Evolutionary conservation across 108 stramenopile species (phyloP), one percentile per base, ranked within the genome.

Genomic region (Skeletonema grethae): DNA sequence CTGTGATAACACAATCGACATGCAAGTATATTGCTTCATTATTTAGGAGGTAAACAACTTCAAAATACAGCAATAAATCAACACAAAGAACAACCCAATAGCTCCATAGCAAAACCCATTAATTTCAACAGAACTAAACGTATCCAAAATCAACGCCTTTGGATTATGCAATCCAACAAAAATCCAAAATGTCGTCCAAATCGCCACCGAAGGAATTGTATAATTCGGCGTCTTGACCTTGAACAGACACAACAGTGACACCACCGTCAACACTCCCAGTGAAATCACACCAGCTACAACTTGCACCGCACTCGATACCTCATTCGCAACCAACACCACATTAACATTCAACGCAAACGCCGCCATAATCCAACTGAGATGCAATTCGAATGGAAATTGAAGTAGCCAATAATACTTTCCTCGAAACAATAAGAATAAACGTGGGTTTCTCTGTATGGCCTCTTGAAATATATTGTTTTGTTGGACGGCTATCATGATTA

Each of bases 161-260:
- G 90, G 90, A 32, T 71, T 65, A 7, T 39, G 22, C 18, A 92
- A 67, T 73, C 86, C 87, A 8, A 61, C 36, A 16, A 61, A 69
- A 43, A 90, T 86, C 56, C 74, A 75, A 55, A 65, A 65, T 9
- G 75, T 67, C 3, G 92, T 90, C 92, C 92, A 93, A 5, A 70
- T 83, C 35, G 88, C 29, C 3, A 86, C 85, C 34, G 64, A 57
- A 7, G 89, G 82, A 13, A 90, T 63, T 2, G 88, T 86, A 53
- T 63, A 86, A 24, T 84, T 73, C 7, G 74, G 60, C 6, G 43
- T 75, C 15, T 67, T 61, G 9, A 66, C 39, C 32, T 65, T 28
- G 25, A 62, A 71, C n/a, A 84, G 69, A 46, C 72, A 72, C 12
- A 18, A 84, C 5, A 80, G 25, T 4, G 84, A 82, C 13, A 75